Conservation (phyloP, 2,329 filamentous ascomycete genomes). For the Tricladium varicosporioides region DNA sequence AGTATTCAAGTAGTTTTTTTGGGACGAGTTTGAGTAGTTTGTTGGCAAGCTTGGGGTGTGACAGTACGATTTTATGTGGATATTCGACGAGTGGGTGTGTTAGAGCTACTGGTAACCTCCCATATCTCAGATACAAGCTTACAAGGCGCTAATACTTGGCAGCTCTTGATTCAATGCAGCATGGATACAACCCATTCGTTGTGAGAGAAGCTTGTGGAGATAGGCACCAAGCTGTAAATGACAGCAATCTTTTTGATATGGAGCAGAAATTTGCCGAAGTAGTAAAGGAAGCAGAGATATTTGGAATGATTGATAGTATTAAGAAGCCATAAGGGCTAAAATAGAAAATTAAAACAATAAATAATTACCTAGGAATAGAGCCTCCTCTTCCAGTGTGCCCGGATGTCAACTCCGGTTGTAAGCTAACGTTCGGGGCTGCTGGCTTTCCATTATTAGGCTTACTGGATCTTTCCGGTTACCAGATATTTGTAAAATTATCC, state of each 20-base stretch:
- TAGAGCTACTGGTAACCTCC: conserved; percentile 34
- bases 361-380: no score
- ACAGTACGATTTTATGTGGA: conserved; percentile 45
- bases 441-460: no score
- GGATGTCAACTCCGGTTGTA: no score
- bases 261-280: conserved; percentile 47
- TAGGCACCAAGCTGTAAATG: conserved; percentile 42
- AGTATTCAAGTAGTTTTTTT: conserved; percentile 45
- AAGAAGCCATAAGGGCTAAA: neutral
- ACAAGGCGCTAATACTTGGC: no score
- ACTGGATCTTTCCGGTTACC: no score
- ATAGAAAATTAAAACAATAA: no score
- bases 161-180: conserved; percentile 43
- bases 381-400: no score
- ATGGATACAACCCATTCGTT: conserved; percentile 43
- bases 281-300: conserved; percentile 34
- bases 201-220: conserved; percentile 45
- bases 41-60: conserved; percentile 38
- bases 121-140: neutral
- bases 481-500: no score
- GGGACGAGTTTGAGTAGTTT: conserved; percentile 43
- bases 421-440: no score
- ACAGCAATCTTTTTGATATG: conserved; percentile 46
- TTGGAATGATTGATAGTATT: conserved; percentile 8
- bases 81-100: conserved; percentile 48